These are phyloP conservation scores for Aspergillus viridinutans DNA, from an alignment of 2,329 filamentous ascomycete genomes.

Conservation along the genomic window DNA sequence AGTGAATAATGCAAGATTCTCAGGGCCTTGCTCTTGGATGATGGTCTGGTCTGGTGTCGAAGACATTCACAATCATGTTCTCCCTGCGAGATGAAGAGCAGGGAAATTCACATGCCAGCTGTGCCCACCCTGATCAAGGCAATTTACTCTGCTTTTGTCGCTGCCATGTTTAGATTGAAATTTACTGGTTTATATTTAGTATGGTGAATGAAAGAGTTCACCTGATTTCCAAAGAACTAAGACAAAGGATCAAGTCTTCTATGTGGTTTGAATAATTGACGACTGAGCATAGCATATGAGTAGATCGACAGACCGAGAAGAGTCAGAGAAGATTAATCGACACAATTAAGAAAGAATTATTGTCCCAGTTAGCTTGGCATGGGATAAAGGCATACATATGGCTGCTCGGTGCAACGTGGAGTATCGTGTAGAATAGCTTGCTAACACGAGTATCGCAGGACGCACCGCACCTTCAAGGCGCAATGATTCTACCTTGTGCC, in stretches of 20 bases:
- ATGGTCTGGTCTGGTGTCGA: constrained; percentile 52
- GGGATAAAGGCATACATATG: too few relatives aligned
- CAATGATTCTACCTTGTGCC: too few relatives aligned
- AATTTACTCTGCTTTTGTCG: constrained; percentile 19
- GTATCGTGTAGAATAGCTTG: too few relatives aligned
- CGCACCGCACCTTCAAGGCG: too few relatives aligned
- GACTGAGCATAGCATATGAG: too few relatives aligned
- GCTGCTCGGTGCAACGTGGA: too few relatives aligned
- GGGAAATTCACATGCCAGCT: constrained; percentile 55
- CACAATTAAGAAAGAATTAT: too few relatives aligned
- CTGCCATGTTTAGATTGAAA: constrained; percentile 5
- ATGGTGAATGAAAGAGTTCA: not conserved
- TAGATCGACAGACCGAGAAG: too few relatives aligned
- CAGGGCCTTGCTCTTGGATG: constrained; percentile 58
- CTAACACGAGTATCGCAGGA: too few relatives aligned
- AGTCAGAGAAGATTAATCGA: too few relatives aligned
- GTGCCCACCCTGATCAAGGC: constrained; percentile 41
- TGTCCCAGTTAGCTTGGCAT: too few relatives aligned
- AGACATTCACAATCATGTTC: constrained; percentile 39
- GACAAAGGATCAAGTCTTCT: not conserved
- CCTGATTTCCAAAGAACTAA: not conserved
- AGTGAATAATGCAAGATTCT: constrained; percentile 50
- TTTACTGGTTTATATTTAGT: not conserved
- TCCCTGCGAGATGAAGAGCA: constrained; percentile 25
- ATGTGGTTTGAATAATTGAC: too few relatives aligned